phyloP scores from a whole-genome alignment of 305 asterid species.

The Solanum aculeatissimum region DNA sequence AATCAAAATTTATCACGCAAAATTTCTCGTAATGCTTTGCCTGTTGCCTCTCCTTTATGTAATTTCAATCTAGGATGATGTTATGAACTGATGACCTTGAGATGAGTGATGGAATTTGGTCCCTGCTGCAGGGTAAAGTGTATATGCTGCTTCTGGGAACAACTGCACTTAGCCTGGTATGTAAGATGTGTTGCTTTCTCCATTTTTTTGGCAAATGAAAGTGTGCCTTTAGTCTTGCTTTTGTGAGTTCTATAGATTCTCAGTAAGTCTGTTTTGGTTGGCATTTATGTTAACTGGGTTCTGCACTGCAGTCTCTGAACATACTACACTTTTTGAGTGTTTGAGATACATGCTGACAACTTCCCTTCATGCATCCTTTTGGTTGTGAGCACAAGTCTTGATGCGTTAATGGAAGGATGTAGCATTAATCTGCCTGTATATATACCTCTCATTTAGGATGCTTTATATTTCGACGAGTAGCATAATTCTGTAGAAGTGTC shows the following conservation, averaged over 20 bases:
- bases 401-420: neutral
- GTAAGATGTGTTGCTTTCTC: constrained; percentile 4
- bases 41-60: neutral
- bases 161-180: constrained; percentile 77
- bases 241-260: neutral
- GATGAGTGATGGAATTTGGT: constrained; percentile 14
- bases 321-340: neutral
- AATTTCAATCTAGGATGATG: neutral
- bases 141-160: constrained; percentile 81
- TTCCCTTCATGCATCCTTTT: neutral
- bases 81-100: neutral
- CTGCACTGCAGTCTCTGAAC: neutral
- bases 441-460: neutral
- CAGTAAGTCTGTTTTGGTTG: neutral
- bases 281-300: neutral
- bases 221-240: neutral
- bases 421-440: neutral
- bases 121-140: constrained; percentile 47
- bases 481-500: neutral
- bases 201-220: neutral
- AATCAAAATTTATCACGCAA: constrained; percentile 4
- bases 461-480: neutral
- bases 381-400: neutral
- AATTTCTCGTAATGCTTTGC: neutral
- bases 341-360: neutral